Conservation (phyloP, 208 protist species). For the Leishmania tropica region DNA sequence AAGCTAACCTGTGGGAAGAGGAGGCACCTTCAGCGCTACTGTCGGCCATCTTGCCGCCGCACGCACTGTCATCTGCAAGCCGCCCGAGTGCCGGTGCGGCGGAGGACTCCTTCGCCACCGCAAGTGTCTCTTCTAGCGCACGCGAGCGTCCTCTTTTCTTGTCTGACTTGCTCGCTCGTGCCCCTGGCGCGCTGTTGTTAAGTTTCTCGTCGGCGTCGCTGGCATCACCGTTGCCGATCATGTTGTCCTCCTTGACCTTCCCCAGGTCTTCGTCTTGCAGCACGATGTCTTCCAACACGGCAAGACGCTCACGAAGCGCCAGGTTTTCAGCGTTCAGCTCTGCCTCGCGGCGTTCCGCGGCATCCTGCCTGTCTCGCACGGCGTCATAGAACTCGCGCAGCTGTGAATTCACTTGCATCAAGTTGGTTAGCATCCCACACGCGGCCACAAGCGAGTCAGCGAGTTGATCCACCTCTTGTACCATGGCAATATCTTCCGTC, state of each 20-base stretch:
- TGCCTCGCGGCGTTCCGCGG: slow-evolving; percentile 54
- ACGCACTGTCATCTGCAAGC: background rate
- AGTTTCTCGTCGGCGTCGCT: slow-evolving; percentile 1
- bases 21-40: background rate
- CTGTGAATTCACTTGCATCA: slow-evolving; percentile 75
- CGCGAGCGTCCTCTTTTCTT: background rate
- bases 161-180: background rate
- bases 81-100: background rate
- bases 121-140: background rate
- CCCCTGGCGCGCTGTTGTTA: too few relatives aligned
- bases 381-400: slow-evolving; percentile 80
- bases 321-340: slow-evolving; percentile 90
- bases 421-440: slow-evolving; percentile 77
- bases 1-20: background rate
- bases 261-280: slow-evolving; percentile 54
- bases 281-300: slow-evolving; percentile 86
- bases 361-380: slow-evolving; percentile 43
- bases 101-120: background rate
- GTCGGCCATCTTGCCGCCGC: background rate
- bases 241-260: slow-evolving; percentile 2
- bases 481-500: background rate
- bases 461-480: slow-evolving; percentile 42
- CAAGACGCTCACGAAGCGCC: slow-evolving; percentile 77
- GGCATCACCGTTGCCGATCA: background rate
- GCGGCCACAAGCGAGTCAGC: slow-evolving; percentile 78